phyloP scores from a whole-genome alignment of 2,329 filamentous ascomycete species.

The Aphanoascus verrucosus region DNA sequence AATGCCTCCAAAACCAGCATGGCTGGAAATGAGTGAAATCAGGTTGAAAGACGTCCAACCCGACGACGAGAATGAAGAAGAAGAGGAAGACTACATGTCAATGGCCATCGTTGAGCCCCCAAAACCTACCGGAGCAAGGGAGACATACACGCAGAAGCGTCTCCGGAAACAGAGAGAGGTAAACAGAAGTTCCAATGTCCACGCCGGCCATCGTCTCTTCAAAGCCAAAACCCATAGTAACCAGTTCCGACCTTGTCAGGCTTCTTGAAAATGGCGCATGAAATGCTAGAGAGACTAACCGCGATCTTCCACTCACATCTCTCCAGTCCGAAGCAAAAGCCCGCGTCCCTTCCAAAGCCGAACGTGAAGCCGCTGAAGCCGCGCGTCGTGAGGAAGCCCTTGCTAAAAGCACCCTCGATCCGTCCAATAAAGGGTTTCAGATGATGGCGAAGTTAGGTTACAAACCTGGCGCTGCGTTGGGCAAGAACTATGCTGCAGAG shows the following conservation, averaged over 20 bases:
- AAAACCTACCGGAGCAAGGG: constrained; percentile 33
- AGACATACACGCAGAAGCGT: constrained; percentile 53
- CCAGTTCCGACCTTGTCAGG: background rate
- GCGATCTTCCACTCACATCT: constrained; percentile 49
- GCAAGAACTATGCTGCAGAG: constrained; percentile 44
- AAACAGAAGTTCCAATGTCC: constrained; percentile 11
- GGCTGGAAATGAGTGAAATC: background rate
- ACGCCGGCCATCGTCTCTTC: constrained; percentile 7
- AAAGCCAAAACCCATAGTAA: constrained; percentile 4
- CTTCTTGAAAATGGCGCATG: background rate
- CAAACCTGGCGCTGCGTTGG: constrained; percentile 61
- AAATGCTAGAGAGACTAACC: constrained; percentile 54
- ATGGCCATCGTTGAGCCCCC: constrained; percentile 71
- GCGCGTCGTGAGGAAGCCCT: constrained; percentile 65
- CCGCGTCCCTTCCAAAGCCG: constrained; percentile 62
- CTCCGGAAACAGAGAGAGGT: constrained; percentile 44
- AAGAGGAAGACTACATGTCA: constrained; percentile 93
- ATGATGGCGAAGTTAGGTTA: constrained; percentile 99
- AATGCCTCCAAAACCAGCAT: background rate
- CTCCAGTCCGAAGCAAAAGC: constrained; percentile 55
- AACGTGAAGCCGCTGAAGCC: constrained; percentile 64
- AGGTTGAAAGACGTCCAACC: background rate
- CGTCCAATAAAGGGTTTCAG: constrained; percentile 72
- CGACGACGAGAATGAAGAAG: constrained; percentile 41
- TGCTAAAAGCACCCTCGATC: constrained; percentile 59